These are phyloP conservation scores for Pyrenula aspistea DNA, from an alignment of 495 filamentous ascomycete species.

Conservation along the genomic window DNA sequence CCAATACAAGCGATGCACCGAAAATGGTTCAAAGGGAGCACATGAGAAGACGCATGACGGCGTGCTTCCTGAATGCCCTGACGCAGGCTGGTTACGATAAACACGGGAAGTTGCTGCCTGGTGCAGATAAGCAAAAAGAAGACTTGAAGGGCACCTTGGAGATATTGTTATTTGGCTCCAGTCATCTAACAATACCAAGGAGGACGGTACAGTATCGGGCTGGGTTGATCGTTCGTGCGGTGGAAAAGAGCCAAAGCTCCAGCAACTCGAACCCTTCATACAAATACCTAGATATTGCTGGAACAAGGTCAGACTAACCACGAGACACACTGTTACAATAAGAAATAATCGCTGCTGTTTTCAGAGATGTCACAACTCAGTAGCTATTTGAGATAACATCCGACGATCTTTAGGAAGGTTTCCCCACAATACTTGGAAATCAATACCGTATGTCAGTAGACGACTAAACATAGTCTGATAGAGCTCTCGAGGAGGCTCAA, in stretches of 20 bases:
- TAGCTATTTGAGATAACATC: too few relatives aligned
- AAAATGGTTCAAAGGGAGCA: neutral
- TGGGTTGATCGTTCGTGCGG: neutral
- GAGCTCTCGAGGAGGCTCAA: too few relatives aligned
- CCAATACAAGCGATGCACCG: conserved; percentile 1
- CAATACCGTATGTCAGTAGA: too few relatives aligned
- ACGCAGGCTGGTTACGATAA: conserved; percentile 39
- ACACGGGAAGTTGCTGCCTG: conserved; percentile 29
- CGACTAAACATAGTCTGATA: too few relatives aligned
- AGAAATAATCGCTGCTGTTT: too few relatives aligned
- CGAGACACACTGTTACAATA: neutral
- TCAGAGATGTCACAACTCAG: too few relatives aligned
- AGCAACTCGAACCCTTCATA: too few relatives aligned
- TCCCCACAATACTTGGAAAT: too few relatives aligned
- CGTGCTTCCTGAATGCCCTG: conserved; percentile 43
- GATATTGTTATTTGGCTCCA: neutral
- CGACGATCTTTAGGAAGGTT: too few relatives aligned
- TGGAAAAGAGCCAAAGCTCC: too few relatives aligned
- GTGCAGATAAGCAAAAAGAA: too few relatives aligned
- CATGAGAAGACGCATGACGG: conserved; percentile 26
- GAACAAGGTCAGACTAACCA: neutral
- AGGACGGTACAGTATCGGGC: neutral
- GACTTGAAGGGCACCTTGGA: neutral
- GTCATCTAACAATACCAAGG: neutral
- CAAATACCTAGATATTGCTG: too few relatives aligned